These are phyloP conservation scores for Castanea crenata DNA, from an alignment of 306 rosid species.

Conservation along the genomic window DNA sequence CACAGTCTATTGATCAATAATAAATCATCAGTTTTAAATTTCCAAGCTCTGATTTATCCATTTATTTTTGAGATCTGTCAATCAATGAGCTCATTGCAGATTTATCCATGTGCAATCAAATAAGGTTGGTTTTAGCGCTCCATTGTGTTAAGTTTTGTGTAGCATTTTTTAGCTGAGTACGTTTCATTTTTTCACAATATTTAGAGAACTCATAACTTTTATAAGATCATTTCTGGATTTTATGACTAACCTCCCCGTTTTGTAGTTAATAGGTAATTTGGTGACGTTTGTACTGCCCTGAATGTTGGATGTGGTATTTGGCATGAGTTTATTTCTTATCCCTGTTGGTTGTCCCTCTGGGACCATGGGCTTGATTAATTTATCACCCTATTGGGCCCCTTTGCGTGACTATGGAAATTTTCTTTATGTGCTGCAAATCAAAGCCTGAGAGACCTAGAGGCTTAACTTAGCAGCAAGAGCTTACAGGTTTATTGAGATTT, in stretches of 20 bases:
- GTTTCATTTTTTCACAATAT: too few species aligned
- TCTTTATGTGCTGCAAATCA: too few species aligned
- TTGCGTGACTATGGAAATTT: too few species aligned
- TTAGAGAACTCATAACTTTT: too few species aligned
- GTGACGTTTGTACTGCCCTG: not conserved
- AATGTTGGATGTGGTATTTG: not conserved
- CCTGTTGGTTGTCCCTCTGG: too few species aligned
- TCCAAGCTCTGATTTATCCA: not conserved
- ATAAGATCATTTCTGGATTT: not conserved
- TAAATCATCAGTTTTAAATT: not conserved
- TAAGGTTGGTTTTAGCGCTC: not conserved
- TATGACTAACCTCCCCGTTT: not conserved
- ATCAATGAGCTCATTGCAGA: not conserved
- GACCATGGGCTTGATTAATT: too few species aligned
- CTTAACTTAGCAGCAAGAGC: too few species aligned
- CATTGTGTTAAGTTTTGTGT: not conserved
- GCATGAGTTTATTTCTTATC: not conserved
- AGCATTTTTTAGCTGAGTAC: too few species aligned
- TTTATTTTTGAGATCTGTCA: not conserved
- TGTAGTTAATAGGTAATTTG: not conserved
- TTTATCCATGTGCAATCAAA: not conserved
- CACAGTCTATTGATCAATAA: slow-evolving; percentile 1
- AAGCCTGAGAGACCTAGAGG: too few species aligned
- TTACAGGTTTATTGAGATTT: too few species aligned
- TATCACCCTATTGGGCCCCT: too few species aligned